A percentile compares a stretch with the other conserved stretches of the same genome.
Evolutionary conservation across 306 rosid species (phyloP).

Genomic region (Lathyrus aphaca): DNA sequence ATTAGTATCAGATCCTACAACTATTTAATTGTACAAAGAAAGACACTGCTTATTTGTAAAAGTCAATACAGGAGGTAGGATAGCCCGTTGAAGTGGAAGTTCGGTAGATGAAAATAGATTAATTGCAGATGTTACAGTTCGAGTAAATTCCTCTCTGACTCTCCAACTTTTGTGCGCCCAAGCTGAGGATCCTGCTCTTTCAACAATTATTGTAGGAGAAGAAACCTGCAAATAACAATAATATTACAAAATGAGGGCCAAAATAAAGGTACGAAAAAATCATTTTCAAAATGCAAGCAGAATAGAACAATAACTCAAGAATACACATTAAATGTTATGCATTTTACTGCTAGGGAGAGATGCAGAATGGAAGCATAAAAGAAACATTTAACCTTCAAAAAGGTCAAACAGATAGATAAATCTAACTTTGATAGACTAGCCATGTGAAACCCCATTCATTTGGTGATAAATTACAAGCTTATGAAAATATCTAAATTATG

Average conservation of each 20-base stretch:
- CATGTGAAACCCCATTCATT: constrained; percentile 24
- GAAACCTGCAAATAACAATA: constrained; percentile 64
- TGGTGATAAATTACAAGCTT: constrained; percentile 29
- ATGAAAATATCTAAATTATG: constrained; percentile 19
- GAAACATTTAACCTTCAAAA: constrained; percentile 25
- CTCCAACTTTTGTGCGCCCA: constrained; percentile 99
- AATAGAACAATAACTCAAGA: constrained; percentile 16
- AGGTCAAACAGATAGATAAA: constrained; percentile 2
- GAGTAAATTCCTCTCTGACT: constrained; percentile 92
- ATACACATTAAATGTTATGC: constrained; percentile 7
- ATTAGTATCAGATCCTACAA: constrained; percentile 29
- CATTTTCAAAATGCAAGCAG: constrained; percentile 17
- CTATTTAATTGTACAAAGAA: constrained; percentile 15
- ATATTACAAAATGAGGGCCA: constrained; percentile 15
- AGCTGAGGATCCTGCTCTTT: constrained; percentile 96
- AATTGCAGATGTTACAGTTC: constrained; percentile 93
- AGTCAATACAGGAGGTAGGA: constrained; percentile 79
- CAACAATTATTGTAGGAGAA: constrained; percentile 97
- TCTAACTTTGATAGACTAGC: not conserved
- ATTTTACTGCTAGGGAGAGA: constrained; percentile 3
- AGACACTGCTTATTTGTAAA: constrained; percentile 11
- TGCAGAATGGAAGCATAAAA: constrained; percentile 8
- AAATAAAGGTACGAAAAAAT: constrained; percentile 24
- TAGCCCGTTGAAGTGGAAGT: constrained; percentile 93
- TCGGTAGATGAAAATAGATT: constrained; percentile 89